A percentile compares a stretch with the other conserved stretches of the same genome.
Conservation (phyloP, 2,329 filamentous ascomycete species). For the Colletotrichum falcatum region DNA sequence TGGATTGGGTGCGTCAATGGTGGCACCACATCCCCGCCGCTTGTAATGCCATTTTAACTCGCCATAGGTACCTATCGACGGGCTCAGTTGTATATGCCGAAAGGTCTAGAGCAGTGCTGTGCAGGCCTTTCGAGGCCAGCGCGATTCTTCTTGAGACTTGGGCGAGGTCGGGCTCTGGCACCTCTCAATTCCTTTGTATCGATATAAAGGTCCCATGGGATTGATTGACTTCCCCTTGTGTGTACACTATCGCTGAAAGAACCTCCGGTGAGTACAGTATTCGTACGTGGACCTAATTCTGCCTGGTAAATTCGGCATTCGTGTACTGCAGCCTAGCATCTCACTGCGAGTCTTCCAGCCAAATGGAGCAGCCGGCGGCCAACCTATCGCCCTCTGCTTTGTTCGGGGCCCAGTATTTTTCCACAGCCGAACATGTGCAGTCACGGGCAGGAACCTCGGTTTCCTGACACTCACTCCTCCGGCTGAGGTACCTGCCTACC, state of each 20-base stretch:
- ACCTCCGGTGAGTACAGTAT: neutral
- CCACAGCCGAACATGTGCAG: neutral
- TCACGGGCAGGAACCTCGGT: conserved; percentile 5
- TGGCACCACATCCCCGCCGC: neutral
- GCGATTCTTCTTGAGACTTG: neutral
- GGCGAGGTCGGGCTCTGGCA: neutral
- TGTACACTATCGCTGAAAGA: neutral
- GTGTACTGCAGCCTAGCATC: neutral
- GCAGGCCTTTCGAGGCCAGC: neutral
- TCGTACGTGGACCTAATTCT: neutral
- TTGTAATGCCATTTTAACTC: neutral
- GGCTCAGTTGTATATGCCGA: neutral
- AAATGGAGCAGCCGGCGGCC: neutral
- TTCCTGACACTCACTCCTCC: neutral
- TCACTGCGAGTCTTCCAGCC: neutral
- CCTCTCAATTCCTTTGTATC: neutral
- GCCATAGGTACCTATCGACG: neutral
- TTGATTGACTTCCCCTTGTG: neutral
- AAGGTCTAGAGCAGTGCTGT: neutral
- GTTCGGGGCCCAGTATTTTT: neutral
- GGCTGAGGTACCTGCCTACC: neutral
- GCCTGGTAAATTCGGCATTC: neutral
- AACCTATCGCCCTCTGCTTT: neutral
- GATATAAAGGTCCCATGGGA: neutral
- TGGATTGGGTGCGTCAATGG: neutral